A percentile compares a stretch with the other conserved stretches of the same genome.
These are phyloP conservation scores for Amaranthus cruentus DNA, from an alignment of 148 eudicot genomes.

Conservation along the genomic window DNA sequence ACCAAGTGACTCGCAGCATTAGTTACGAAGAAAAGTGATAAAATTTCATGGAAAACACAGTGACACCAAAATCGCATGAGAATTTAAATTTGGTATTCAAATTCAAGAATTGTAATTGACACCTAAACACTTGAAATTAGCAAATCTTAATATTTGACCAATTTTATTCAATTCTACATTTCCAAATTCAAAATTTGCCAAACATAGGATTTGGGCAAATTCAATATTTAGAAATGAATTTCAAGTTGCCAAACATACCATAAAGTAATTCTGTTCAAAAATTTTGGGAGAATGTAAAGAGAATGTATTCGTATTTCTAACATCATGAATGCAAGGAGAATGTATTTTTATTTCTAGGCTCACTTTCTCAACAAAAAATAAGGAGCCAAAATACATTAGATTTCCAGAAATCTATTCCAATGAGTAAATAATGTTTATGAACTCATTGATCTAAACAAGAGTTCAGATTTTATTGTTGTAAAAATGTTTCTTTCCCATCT, in stretches of 20 bases:
- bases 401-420: conserved; percentile 6
- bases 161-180: no score
- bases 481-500: conserved; percentile 16
- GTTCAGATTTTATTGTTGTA: conserved; percentile 14
- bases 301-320: no score
- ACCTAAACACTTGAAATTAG: no score
- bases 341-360: background rate
- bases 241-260: no score
- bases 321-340: background rate
- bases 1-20: no score
- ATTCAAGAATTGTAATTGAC: no score
- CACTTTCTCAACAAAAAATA: conserved; percentile 9
- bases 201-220: background rate
- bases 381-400: conserved; percentile 21
- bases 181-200: background rate
- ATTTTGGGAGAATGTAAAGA: no score
- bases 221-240: background rate
- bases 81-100: no score
- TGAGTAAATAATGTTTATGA: background rate
- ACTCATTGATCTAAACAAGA: conserved; percentile 15
- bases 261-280: no score
- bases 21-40: background rate
- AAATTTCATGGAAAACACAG: background rate
- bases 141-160: no score
- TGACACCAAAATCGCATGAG: background rate